Evolutionary conservation across 805 yeast species (phyloP).

Genomic region (Teunomyces funiuensis): DNA sequence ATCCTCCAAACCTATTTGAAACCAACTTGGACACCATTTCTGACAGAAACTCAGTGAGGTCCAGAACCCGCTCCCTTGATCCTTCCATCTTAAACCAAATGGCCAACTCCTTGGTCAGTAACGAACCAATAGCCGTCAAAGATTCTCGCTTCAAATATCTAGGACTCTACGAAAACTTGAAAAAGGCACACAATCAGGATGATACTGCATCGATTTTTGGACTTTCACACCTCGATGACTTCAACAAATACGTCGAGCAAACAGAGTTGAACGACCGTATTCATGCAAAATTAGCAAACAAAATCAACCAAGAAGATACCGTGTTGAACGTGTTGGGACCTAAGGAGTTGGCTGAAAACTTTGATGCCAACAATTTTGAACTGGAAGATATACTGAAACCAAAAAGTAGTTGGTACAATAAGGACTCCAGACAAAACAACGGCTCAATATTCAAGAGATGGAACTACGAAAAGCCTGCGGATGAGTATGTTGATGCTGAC

Average conservation of each 20-base stretch:
- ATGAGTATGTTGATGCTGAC: conserved; percentile 1
- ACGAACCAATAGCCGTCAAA: conserved; percentile 2
- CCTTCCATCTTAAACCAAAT: conserved; percentile 26
- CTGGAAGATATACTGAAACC: conserved; percentile 4
- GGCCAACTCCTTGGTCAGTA: conserved; percentile 7
- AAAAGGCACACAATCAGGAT: conserved; percentile 7
- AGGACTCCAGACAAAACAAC: neutral
- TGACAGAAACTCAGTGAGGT: conserved; percentile 7
- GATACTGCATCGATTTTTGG: conserved; percentile 24
- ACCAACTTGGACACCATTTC: conserved; percentile 21
- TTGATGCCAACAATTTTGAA: conserved; percentile 16
- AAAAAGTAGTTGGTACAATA: conserved; percentile 1
- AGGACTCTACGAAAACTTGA: conserved; percentile 21
- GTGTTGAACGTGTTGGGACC: conserved; percentile 25
- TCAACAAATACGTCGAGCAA: conserved; percentile 30
- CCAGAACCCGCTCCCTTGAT: conserved; percentile 16
- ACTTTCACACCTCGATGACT: conserved; percentile 36
- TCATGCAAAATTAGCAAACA: conserved; percentile 15
- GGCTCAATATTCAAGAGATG: conserved; percentile 5
- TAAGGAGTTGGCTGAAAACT: conserved; percentile 26
- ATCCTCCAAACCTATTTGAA: conserved; percentile 12
- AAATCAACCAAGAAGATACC: conserved; percentile 17
- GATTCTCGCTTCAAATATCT: conserved; percentile 28
- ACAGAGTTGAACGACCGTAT: conserved; percentile 36
- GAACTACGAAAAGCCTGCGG: neutral